Conservation (phyloP, 108 stramenopile genomes). For the Pseudonitzschia pungens region DNA sequence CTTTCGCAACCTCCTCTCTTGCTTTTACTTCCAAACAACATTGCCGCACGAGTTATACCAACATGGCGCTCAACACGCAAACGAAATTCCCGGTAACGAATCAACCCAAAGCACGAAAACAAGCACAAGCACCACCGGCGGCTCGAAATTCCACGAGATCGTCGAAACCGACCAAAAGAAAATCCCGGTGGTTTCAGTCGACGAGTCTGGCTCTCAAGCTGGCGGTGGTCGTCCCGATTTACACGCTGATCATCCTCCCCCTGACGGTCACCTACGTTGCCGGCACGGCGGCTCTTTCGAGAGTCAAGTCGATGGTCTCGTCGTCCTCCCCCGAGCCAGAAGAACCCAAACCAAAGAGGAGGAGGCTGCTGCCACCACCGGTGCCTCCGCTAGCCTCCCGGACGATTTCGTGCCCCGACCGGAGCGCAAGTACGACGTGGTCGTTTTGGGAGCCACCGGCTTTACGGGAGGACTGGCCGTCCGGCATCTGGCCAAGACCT, state of each 20-base stretch:
- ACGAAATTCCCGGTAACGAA: no score
- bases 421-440: conserved; percentile 72
- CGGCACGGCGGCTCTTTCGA: no score
- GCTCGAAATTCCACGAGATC: neutral
- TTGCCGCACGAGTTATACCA: no score
- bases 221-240: conserved; percentile 39
- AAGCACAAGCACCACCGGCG: no score
- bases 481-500: conserved; percentile 60
- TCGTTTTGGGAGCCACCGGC: conserved; percentile 86
- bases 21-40: no score
- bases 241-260: conserved; percentile 31
- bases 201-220: conserved; percentile 8
- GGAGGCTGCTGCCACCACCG: neutral
- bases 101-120: no score
- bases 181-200: conserved; percentile 11
- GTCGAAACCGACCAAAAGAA: conserved; percentile 11
- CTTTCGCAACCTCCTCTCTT: no score
- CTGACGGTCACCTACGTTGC: conserved; percentile 43
- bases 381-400: neutral
- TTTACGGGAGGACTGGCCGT: conserved; percentile 84
- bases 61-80: no score
- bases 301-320: conserved; percentile 22
- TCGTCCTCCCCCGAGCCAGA: neutral
- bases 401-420: conserved; percentile 26
- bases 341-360: neutral